These are phyloP conservation scores for Plasmopara muralis DNA, from an alignment of 352 stramenopile genomes.

Conservation along the genomic window DNA sequence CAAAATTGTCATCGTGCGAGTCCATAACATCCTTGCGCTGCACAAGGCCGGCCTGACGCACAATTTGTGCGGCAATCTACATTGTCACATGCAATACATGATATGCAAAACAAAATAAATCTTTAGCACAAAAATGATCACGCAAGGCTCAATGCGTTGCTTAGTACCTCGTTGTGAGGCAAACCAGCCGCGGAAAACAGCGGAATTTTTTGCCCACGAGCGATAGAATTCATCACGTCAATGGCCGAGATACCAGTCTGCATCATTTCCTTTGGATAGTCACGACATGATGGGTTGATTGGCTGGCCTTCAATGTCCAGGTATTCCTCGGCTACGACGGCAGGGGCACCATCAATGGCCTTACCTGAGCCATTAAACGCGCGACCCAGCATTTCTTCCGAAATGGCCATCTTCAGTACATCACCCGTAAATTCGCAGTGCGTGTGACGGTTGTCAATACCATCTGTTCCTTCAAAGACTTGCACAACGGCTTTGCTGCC, in stretches of 20 bases:
- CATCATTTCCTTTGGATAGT: constrained; percentile 99
- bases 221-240: constrained; percentile 99
- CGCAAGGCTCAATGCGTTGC: not conserved
- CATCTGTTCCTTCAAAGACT: constrained; percentile 98
- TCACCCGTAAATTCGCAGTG: constrained; percentile 98
- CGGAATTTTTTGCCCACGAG: constrained; percentile 99
- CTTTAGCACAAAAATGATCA: constrained; percentile 1
- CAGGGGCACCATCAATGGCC: constrained; percentile 95
- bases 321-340: constrained; percentile 98
- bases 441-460: constrained; percentile 99
- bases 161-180: constrained; percentile 93
- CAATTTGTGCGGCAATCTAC: constrained; percentile 97
- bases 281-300: constrained; percentile 98
- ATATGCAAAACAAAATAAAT: constrained; percentile 7
- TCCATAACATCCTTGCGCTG: constrained; percentile 98
- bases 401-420: constrained; percentile 99
- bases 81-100: not conserved
- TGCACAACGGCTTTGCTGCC: constrained; percentile 93
- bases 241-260: constrained; percentile 99
- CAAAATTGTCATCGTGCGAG: constrained; percentile 99
- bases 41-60: constrained; percentile 96
- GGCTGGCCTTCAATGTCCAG: constrained; percentile 98
- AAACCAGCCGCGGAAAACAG: constrained; percentile 98
- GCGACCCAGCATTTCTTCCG: constrained; percentile 97
- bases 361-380: constrained; percentile 98